Base-by-base conservation (phyloP, 306 rosid genomes). In the Albizia julibrissin region DNA sequence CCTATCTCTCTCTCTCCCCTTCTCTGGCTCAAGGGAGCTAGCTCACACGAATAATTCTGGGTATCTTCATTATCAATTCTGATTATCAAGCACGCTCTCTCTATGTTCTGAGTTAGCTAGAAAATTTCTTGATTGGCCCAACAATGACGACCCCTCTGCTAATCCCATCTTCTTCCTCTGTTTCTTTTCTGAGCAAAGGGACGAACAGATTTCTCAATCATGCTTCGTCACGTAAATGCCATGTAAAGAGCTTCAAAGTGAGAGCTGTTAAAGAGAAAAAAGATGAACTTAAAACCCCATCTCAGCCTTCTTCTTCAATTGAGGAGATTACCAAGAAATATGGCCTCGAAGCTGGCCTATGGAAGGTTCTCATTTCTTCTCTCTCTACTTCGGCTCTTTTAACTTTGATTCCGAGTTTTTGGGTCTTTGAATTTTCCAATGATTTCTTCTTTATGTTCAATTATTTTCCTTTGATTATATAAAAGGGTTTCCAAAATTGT, bases 311-410 rank as follows among this genome's bases (percentile, higher is more conserved):
- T 46, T 79, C 97, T 86, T 88, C 94, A 58, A 87, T 92, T 13
- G 98, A 95, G 16, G 97, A 93, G 59, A 81, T 95, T 52, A 88
- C 98, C 15, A 86, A 89, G 77, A 95, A 95, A 79, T 95, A 89
- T 76, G 98, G 98, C 52, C 98, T 95, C 74, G 98, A 95, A 86
- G 97, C 92, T 86, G 98, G 94, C 76, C 92, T 95, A 11, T 95
- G 97, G 98, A 90, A 93, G 98, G 98, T 95, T 75, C 85, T 78
- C 80, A 29, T 77, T 83, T 74, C 62, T 75, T 80, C 85, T 66
- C 42, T 59, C 42, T 75, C 22, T 75, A 1, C 39, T 65, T 31
- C 1, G 21, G 29, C 16, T 64, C 1, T 49, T 52, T 84, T 84
- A 34, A 31, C 29, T 79, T 70, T 22, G 11, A 5, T 77, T 67